Conservation (phyloP, 768 basidiomycete species). For the Agrocybe praecox region DNA sequence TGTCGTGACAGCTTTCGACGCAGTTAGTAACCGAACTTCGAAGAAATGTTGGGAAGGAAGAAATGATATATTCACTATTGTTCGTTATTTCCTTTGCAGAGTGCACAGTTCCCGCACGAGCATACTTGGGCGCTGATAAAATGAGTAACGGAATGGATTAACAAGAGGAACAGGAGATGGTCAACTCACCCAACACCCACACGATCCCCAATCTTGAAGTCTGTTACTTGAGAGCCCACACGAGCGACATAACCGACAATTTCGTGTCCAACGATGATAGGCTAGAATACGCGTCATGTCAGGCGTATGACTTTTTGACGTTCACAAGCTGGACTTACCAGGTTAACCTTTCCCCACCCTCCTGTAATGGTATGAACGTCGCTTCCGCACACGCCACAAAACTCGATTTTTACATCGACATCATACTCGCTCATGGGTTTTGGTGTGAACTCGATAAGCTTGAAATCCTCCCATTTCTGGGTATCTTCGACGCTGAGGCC, state of each 20-base stretch:
- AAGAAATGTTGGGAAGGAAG: too few relatives aligned
- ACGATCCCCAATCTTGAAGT: constrained; percentile 58
- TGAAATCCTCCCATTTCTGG: constrained; percentile 39
- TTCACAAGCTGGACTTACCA: constrained; percentile 18
- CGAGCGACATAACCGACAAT: constrained; percentile 54
- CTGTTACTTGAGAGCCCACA: constrained; percentile 55
- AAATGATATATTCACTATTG: constrained; percentile 40
- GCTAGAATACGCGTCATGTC: constrained; percentile 19
- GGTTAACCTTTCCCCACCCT: constrained; percentile 34
- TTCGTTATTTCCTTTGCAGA: constrained; percentile 54
- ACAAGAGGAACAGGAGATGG: not conserved
- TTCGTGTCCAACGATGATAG: constrained; percentile 50
- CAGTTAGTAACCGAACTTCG: not conserved
- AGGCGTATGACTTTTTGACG: not conserved
- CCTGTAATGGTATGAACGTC: constrained; percentile 47
- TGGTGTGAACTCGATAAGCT: constrained; percentile 50
- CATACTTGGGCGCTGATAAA: constrained; percentile 46
- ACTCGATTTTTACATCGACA: constrained; percentile 55
- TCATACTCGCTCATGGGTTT: constrained; percentile 56
- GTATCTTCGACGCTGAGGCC: constrained; percentile 37
- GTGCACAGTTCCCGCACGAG: constrained; percentile 49
- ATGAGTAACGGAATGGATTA: not conserved
- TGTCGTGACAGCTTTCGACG: constrained; percentile 39
- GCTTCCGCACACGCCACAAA: constrained; percentile 53
- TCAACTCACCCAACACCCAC: constrained; percentile 45